phyloP scores from a whole-genome alignment of 345 rosid species.

The Diplotaxis tenuifolia region DNA sequence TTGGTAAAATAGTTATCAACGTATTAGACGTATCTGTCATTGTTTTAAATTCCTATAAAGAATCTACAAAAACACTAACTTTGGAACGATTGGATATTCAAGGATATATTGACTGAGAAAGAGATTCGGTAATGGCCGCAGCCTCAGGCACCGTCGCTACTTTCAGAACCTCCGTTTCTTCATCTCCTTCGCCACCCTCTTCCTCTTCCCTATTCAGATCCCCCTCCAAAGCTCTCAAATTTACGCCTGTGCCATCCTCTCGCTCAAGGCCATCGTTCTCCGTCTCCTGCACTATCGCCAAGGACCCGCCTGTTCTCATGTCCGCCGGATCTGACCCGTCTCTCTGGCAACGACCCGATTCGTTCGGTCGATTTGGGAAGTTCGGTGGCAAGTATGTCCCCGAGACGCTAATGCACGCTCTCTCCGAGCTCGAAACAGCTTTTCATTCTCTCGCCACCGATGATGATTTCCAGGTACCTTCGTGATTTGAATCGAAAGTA shows the following conservation, averaged over 20 bases:
- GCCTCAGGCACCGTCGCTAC: conserved; percentile 35
- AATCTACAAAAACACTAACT: conserved; percentile 19
- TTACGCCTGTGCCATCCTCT: conserved; percentile 29
- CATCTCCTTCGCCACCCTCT: conserved; percentile 23
- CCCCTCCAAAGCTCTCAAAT: conserved; percentile 30
- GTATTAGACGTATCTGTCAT: not conserved
- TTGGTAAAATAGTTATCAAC: not conserved
- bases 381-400: conserved; percentile 96
- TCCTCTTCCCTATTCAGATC: conserved; percentile 22
- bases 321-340: conserved; percentile 41
- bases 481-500: not conserved
- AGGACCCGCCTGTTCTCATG: conserved; percentile 47
- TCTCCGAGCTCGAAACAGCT: conserved; percentile 78
- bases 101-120: conserved; percentile 12
- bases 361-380: conserved; percentile 85
- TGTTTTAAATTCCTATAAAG: not conserved
- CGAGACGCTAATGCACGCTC: conserved; percentile 88
- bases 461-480: conserved; percentile 65
- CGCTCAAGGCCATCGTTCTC: conserved; percentile 29
- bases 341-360: conserved; percentile 67
- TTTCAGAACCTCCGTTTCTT: conserved; percentile 30
- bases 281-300: conserved; percentile 53
- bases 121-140: conserved; percentile 33
- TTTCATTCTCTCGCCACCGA: conserved; percentile 61
- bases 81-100: not conserved